phyloP scores from a whole-genome alignment of 1,284 basidiomycete species.

The Trichosporon coremiiforme region DNA sequence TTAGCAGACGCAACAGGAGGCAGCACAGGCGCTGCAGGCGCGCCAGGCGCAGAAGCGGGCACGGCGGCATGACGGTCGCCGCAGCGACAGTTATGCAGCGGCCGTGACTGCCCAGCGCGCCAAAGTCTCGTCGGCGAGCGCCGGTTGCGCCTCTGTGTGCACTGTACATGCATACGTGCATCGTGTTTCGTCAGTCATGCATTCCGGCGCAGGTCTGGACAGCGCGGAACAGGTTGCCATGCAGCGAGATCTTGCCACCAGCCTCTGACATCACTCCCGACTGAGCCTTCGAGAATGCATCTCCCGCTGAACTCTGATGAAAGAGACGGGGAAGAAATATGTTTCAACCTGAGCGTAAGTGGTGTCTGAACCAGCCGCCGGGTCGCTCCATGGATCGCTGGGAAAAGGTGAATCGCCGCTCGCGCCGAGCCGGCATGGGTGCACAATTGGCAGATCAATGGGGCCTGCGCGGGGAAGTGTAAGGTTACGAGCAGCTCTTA shows the following conservation, averaged over 20 bases:
- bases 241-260: conserved; percentile 2
- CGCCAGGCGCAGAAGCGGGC: background rate
- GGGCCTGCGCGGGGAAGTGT: background rate
- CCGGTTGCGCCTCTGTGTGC: background rate
- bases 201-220: background rate
- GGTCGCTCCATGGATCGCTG: background rate
- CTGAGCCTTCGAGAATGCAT: background rate
- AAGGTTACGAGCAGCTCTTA: background rate
- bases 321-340: conserved; percentile 1
- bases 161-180: background rate
- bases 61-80: background rate
- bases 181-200: background rate
- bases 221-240: conserved; percentile 14
- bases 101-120: background rate
- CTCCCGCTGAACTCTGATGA: conserved; percentile 15
- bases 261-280: conserved; percentile 14
- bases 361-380: background rate
- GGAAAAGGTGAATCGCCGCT: background rate
- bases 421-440: background rate
- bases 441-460: too few relatives aligned
- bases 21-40: background rate
- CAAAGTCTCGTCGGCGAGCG: background rate
- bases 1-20: too few relatives aligned
- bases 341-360: background rate
- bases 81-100: background rate